phyloP scores from a whole-genome alignment of 2,329 filamentous ascomycete species.

The Xylariaceae sp. region DNA sequence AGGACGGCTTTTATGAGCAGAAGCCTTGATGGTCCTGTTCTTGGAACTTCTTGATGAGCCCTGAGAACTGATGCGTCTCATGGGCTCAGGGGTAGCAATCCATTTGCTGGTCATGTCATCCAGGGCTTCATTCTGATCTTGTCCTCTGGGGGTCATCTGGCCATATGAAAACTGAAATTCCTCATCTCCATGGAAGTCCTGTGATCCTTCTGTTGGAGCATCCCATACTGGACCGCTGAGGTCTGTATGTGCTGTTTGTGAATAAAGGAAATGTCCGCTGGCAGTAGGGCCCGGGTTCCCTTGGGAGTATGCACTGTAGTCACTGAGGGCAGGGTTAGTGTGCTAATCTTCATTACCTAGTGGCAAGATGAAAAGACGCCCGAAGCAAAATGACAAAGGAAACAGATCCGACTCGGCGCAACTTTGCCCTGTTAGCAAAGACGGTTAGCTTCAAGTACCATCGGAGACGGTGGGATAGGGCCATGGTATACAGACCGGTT shows the following conservation, averaged over 20 bases:
- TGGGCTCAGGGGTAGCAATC: slow-evolving; percentile 40
- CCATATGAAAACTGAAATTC: slow-evolving; percentile 51
- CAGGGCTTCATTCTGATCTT: slow-evolving; percentile 43
- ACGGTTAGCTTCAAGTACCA: slow-evolving; percentile 32
- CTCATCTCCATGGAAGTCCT: slow-evolving; percentile 56
- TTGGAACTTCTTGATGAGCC: slow-evolving; percentile 43
- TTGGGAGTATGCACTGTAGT: slow-evolving; percentile 50
- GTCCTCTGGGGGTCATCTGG: slow-evolving; percentile 49
- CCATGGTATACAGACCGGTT: slow-evolving; percentile 38
- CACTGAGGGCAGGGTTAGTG: slow-evolving; percentile 53
- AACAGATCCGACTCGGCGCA: slow-evolving; percentile 41
- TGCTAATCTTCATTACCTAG: slow-evolving; percentile 44
- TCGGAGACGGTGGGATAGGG: slow-evolving; percentile 16
- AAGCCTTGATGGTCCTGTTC: slow-evolving; percentile 40
- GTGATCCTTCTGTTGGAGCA: slow-evolving; percentile 52
- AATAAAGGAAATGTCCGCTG: slow-evolving; percentile 52
- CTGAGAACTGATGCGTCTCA: slow-evolving; percentile 42
- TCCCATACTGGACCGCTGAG: slow-evolving; percentile 52
- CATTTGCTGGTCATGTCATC: slow-evolving; percentile 47
- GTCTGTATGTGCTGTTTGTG: slow-evolving; percentile 56
- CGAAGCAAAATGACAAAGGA: slow-evolving; percentile 32
- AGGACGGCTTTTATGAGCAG: slow-evolving; percentile 39
- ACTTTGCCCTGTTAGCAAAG: slow-evolving; percentile 48
- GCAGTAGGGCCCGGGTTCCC: slow-evolving; percentile 46
- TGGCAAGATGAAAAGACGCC: slow-evolving; percentile 27